Conservation (phyloP, 2,329 filamentous ascomycete genomes). For the Colletotrichum sp. region DNA sequence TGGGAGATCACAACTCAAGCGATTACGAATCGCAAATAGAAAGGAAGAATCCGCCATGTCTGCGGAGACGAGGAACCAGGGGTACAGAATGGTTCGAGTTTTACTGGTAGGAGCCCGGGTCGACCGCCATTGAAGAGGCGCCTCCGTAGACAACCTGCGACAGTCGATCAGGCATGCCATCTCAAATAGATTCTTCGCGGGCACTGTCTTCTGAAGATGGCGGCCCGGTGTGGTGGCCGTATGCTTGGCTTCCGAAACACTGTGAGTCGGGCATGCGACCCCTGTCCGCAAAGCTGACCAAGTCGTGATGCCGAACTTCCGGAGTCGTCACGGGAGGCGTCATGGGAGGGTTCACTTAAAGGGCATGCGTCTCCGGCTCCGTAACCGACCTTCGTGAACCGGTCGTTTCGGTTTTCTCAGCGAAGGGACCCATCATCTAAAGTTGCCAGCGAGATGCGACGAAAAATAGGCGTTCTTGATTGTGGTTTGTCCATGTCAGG, state of each 20-base stretch:
- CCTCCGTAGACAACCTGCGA: conserved; percentile 3
- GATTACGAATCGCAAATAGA: background rate
- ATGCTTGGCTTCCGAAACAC: conserved; percentile 15
- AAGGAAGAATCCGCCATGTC: background rate
- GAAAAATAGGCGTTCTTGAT: background rate
- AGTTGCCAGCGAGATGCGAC: conserved; percentile 1
- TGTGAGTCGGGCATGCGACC: conserved; percentile 10
- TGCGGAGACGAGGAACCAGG: background rate
- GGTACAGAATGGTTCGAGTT: background rate
- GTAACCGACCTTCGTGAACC: background rate
- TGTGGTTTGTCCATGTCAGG: background rate
- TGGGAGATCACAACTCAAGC: background rate
- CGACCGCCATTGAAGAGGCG: background rate
- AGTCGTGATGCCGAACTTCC: conserved; percentile 2
- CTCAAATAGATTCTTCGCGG: background rate
- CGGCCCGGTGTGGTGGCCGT: background rate
- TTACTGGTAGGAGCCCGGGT: background rate
- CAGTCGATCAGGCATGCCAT: conserved; percentile 15
- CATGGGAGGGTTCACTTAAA: background rate
- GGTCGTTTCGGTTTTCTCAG: background rate
- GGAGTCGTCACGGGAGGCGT: background rate
- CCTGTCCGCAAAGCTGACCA: background rate
- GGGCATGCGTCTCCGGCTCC: background rate
- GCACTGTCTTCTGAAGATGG: background rate
- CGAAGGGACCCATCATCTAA: conserved; percentile 10